Evolutionary conservation across 2,329 filamentous ascomycete species (phyloP), one percentile per base, ranked within the genome.

Genomic region (Aspergillus fumigatus): DNA sequence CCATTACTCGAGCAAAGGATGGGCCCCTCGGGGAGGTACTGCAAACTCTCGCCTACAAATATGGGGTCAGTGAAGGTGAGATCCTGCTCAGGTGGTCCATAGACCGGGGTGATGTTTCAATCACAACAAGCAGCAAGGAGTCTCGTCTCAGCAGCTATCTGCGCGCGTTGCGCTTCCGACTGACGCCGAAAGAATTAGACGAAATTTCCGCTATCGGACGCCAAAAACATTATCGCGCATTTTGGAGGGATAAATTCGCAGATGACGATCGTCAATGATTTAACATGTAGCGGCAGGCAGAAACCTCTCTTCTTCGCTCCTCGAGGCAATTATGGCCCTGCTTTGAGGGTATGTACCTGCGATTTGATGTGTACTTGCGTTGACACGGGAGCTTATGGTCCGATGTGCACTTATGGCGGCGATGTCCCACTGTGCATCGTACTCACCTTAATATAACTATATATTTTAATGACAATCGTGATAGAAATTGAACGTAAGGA

Each of bases 111-210:
- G 70, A 82, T 55, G 77, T 86, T 17, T 72, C 81, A 0, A 79
- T 88, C 56, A 86, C 84, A 5, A 87, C 84, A 2, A 84, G 80
- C 56, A 73, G 77, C 50, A 87, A 86, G 66, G 84, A 86, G 70
- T 77, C 82, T 59, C 75, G 84, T 17, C 61, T 87, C 66, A 81
- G 75, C 55, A 81, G 84, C 64, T 86, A 86, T 62, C 64, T 86
- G 59, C 73, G 81, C 23, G 75, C 74, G 1, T 73, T 82, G 61
- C 81, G 79, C 0, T 87, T 87, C 70, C 81, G 81, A 60, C 66
- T 87, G 59, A 86, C 81, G 5, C 82, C 83, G 0, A 75, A 75
- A 48, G 84, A 87, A 69, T 75, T 87, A 25, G 72, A 81, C 57
- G 72, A 80, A 62, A 79, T 84, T 62, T 77, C 76, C n/a, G 67